Evolutionary conservation across 2,329 filamentous ascomycete genomes (phyloP).

Genomic region (Penicillium vulpinum): DNA sequence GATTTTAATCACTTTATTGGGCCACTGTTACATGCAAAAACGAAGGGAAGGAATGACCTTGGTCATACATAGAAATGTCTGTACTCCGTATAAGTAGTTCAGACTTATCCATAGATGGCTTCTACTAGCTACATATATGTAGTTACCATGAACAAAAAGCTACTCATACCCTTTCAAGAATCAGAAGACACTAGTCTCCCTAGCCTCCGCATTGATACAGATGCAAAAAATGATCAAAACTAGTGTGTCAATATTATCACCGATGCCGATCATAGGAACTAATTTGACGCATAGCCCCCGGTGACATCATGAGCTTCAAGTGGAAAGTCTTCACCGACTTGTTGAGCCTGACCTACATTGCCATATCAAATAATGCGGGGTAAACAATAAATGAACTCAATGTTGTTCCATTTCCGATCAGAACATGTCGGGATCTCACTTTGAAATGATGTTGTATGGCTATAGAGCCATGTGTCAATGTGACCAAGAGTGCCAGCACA

Average conservation of each 20-base stretch:
- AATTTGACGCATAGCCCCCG: neutral
- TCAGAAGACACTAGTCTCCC: neutral
- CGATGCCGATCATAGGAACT: conserved; percentile 7
- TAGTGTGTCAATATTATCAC: neutral
- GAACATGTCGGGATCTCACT: neutral
- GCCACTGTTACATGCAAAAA: too few species aligned
- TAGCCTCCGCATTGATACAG: too few species aligned
- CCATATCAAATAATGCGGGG: conserved; percentile 8
- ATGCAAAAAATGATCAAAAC: neutral
- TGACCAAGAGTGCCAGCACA: conserved; percentile 2
- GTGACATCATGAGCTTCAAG: conserved; percentile 14
- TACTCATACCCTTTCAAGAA: neutral
- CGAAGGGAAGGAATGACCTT: too few species aligned
- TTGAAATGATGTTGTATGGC: neutral
- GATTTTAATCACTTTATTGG: neutral
- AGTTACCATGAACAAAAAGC: too few species aligned
- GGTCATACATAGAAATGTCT: too few species aligned
- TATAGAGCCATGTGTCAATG: neutral
- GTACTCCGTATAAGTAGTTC: too few species aligned
- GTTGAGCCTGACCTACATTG: conserved; percentile 2
- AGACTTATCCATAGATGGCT: too few species aligned
- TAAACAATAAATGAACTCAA: neutral
- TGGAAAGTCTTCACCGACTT: conserved; percentile 13
- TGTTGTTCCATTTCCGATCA: too few species aligned
- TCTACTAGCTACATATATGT: too few species aligned